Percentiles rank a stretch among this genome's conserved stretches.
Conservation (phyloP, 768 basidiomycete genomes). For the Sarcomyxa edulis region DNA sequence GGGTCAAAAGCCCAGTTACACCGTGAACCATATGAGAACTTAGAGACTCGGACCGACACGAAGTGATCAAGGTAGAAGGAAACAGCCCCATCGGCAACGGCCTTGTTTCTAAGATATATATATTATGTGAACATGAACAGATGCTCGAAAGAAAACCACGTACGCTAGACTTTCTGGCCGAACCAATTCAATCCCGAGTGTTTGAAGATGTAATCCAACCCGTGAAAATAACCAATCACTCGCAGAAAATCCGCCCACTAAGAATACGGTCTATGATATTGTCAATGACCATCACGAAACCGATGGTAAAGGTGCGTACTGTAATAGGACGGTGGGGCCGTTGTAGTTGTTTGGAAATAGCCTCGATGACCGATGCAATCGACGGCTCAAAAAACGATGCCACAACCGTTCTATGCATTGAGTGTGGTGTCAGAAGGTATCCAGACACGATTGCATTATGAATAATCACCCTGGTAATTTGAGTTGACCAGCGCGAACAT, state of each 20-base stretch:
- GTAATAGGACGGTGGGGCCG: conserved; percentile 24
- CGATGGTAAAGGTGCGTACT: too few relatives aligned
- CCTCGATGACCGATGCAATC: conserved; percentile 27
- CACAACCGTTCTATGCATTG: conserved; percentile 24
- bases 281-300: too few relatives aligned
- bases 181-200: conserved; percentile 26
- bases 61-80: conserved; percentile 13
- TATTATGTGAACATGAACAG: too few relatives aligned
- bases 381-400: conserved; percentile 33
- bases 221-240: conserved; percentile 42
- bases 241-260: conserved; percentile 51
- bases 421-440: too few relatives aligned
- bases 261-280: conserved; percentile 30
- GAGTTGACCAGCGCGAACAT: conserved; percentile 42
- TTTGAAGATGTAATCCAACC: conserved; percentile 29
- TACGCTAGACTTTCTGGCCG: conserved; percentile 44
- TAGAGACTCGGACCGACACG: conserved; percentile 9
- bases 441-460: too few relatives aligned
- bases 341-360: conserved; percentile 20
- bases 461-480: conserved; percentile 29
- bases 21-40: conserved; percentile 7
- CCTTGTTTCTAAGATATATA: conserved; percentile 12
- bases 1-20: neutral
- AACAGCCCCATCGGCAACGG: conserved; percentile 12
- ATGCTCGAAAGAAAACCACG: too few relatives aligned